Percentiles rank a stretch among this genome's conserved stretches.
phyloP scores from a whole-genome alignment of 495 filamentous ascomycete species.

The Sordaria brevicollis region DNA sequence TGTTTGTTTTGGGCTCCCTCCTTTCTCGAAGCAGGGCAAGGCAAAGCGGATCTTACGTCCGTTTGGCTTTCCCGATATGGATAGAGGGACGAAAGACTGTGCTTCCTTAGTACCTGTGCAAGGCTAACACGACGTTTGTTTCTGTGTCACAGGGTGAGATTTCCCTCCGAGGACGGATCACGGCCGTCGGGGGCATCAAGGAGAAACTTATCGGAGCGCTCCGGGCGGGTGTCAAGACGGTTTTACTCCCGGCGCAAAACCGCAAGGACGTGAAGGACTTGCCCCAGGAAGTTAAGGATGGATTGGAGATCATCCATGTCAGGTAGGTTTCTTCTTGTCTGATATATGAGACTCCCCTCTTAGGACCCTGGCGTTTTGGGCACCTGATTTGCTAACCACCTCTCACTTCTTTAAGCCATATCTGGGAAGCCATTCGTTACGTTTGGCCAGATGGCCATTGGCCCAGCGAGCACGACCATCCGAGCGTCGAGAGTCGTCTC shows the following conservation, averaged over 20 bases:
- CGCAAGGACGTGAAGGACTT: constrained; percentile 89
- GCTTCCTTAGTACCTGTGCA: background rate
- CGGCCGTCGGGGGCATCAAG: constrained; percentile 90
- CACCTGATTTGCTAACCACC: background rate
- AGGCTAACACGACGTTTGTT: constrained; percentile 17
- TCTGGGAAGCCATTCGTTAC: constrained; percentile 76
- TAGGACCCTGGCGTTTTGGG: background rate
- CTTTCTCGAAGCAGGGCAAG: background rate
- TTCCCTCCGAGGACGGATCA: constrained; percentile 74
- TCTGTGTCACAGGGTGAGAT: constrained; percentile 57
- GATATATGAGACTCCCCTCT: background rate
- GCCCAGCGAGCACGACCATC: constrained; percentile 54
- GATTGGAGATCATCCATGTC: constrained; percentile 81
- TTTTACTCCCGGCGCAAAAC: constrained; percentile 80
- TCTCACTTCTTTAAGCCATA: constrained; percentile 44
- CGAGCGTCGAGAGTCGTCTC: constrained; percentile 23
- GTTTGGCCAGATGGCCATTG: constrained; percentile 80
- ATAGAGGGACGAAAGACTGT: background rate
- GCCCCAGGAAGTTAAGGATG: constrained; percentile 79
- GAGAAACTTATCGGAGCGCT: constrained; percentile 96
- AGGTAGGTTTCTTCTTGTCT: constrained; percentile 42
- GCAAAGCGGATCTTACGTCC: background rate
- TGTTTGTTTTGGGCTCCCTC: background rate
- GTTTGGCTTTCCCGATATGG: background rate
- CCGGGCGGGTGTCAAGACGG: constrained; percentile 88